Conservation (phyloP, 2,329 filamentous ascomycete genomes). For the Macrophomina tecta region DNA sequence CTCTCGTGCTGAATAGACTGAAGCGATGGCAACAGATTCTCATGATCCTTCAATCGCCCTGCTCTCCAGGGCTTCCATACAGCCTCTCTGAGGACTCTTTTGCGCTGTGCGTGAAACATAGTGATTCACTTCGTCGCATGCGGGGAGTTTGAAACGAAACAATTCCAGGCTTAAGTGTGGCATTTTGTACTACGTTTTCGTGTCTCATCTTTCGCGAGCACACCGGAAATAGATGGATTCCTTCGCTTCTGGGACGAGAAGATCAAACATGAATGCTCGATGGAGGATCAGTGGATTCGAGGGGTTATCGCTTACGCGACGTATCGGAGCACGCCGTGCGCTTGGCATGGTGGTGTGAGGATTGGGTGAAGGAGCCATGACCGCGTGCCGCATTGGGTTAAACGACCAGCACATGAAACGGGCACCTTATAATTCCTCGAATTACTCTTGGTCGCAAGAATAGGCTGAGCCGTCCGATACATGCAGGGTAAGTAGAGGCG, state of each 20-base stretch:
- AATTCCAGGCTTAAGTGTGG: slow-evolving; percentile 1
- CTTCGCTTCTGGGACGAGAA: slow-evolving; percentile 10
- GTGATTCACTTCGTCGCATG: background rate
- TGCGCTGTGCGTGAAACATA: slow-evolving; percentile 6
- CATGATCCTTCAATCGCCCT: slow-evolving; percentile 9
- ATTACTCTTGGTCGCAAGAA: background rate
- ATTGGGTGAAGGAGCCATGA: slow-evolving; percentile 20
- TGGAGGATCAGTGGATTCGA: background rate
- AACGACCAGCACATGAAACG: slow-evolving; percentile 16
- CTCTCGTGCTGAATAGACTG: slow-evolving; percentile 18
- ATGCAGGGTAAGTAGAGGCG: background rate
- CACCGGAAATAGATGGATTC: slow-evolving; percentile 7
- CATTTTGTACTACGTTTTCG: slow-evolving; percentile 11
- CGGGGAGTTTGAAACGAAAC: slow-evolving; percentile 4
- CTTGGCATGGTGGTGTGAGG: slow-evolving; percentile 21
- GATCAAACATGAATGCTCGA: slow-evolving; percentile 13
- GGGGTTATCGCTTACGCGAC: background rate
- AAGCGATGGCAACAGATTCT: slow-evolving; percentile 12
- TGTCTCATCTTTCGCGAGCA: background rate
- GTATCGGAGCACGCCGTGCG: slow-evolving; percentile 5
- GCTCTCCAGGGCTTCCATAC: slow-evolving; percentile 16
- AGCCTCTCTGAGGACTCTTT: background rate
- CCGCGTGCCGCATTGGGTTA: slow-evolving; percentile 4
- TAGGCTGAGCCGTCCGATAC: background rate
- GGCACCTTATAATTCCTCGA: background rate